A percentile compares a stretch with the other conserved stretches of the same genome.
Conservation (phyloP, 192 early-diverging fungal species). For the Spinellus fusiger region DNA sequence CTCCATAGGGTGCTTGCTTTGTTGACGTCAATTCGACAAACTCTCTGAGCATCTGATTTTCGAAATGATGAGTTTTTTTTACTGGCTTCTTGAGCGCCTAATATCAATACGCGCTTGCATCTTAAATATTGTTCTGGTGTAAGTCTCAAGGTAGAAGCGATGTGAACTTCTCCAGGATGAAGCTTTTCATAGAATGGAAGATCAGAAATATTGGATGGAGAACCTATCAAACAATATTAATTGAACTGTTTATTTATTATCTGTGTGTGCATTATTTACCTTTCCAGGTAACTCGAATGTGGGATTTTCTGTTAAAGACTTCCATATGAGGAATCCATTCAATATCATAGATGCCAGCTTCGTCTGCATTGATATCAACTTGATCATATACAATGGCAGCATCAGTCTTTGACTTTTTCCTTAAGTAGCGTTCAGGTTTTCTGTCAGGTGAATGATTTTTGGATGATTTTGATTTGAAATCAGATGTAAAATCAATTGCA, state of each 20-base stretch:
- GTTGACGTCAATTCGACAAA: constrained; percentile 83
- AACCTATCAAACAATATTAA: constrained; percentile 9
- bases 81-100: constrained; percentile 32
- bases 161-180: constrained; percentile 22
- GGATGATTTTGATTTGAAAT: not conserved
- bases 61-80: constrained; percentile 44
- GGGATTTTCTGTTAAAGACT: constrained; percentile 21
- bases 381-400: constrained; percentile 23
- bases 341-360: constrained; percentile 5
- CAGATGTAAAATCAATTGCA: not conserved
- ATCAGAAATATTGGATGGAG: constrained; percentile 21
- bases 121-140: constrained; percentile 69
- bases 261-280: constrained; percentile 12
- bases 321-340: constrained; percentile 23
- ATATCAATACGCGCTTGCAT: constrained; percentile 65
- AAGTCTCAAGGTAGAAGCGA: constrained; percentile 60
- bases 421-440: not conserved
- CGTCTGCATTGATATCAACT: constrained; percentile 2
- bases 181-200: constrained; percentile 23
- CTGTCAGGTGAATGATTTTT: not conserved
- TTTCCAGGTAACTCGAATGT: constrained; percentile 29
- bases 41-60: constrained; percentile 77
- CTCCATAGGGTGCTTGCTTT: constrained; percentile 73
- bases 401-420: constrained; percentile 23
- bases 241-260: not conserved